A percentile compares a stretch with the other conserved stretches of the same genome.
Conservation (phyloP, 495 filamentous ascomycete species). For the Staphylotrichum tortipilum region DNA sequence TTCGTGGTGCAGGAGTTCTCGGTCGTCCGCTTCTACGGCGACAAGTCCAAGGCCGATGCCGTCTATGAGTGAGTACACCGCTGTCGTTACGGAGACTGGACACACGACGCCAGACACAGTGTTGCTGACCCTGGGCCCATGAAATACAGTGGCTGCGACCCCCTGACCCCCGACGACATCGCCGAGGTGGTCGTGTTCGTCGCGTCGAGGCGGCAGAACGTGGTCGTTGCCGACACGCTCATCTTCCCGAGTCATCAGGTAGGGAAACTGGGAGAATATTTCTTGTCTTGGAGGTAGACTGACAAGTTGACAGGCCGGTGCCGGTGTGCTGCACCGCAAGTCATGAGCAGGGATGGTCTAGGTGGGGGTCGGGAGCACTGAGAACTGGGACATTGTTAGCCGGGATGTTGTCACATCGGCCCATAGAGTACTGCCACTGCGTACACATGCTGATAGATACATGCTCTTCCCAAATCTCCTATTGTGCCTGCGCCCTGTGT, state of each 20-base stretch:
- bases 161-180: conserved; percentile 91
- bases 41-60: conserved; percentile 89
- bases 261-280: too few species aligned
- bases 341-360: neutral
- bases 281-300: neutral
- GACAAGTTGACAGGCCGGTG: conserved; percentile 23
- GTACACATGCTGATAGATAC: neutral
- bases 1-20: conserved; percentile 65
- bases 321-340: conserved; percentile 29
- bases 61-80: conserved; percentile 67
- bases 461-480: neutral
- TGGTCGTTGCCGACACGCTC: conserved; percentile 86
- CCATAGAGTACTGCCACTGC: too few species aligned
- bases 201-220: conserved; percentile 83
- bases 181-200: conserved; percentile 91
- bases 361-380: too few species aligned
- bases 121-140: too few species aligned
- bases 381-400: too few species aligned
- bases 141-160: conserved; percentile 61
- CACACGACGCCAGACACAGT: neutral
- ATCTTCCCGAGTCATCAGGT: conserved; percentile 88
- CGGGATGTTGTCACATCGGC: too few species aligned
- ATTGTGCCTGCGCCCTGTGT: neutral
- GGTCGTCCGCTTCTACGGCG: conserved; percentile 84
- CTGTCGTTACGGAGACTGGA: neutral